A percentile compares a stretch with the other conserved stretches of the same genome.
phyloP scores from a whole-genome alignment of 2,329 filamentous ascomycete species.

The Alternaria conjuncta region DNA sequence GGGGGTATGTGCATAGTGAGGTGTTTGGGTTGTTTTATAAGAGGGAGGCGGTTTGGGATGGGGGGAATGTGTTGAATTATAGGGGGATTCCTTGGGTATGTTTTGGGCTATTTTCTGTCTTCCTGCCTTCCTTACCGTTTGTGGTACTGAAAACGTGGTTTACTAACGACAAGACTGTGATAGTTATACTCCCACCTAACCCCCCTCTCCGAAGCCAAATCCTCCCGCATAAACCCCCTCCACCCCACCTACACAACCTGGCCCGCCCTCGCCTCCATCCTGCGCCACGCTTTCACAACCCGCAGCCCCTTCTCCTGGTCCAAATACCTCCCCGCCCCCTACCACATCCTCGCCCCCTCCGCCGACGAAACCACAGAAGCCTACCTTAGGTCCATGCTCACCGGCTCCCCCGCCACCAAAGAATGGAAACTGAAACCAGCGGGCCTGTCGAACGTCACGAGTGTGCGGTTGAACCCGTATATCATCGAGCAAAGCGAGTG shows the following conservation, averaged over 20 bases:
- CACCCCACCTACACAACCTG: conserved; percentile 30
- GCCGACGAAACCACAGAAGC: conserved; percentile 1
- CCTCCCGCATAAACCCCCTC: conserved; percentile 29
- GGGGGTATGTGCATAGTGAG: conserved; percentile 35
- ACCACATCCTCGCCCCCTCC: conserved; percentile 9
- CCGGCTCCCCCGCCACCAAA: neutral
- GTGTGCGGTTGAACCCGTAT: conserved; percentile 37
- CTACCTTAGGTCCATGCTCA: conserved; percentile 1
- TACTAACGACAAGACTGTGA: too few species aligned
- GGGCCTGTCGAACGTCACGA: conserved; percentile 25
- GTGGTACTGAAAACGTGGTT: neutral
- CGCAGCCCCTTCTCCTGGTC: conserved; percentile 43
- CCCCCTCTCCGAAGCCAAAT: conserved; percentile 30
- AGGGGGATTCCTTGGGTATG: conserved; percentile 48
- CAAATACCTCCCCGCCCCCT: conserved; percentile 20
- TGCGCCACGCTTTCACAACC: conserved; percentile 28
- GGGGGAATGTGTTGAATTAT: conserved; percentile 44
- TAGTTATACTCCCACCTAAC: conserved; percentile 42
- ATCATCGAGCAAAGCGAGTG: conserved; percentile 36
- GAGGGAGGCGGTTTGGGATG: conserved; percentile 42
- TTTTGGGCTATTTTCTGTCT: too few species aligned
- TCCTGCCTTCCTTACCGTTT: too few species aligned
- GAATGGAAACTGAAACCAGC: conserved; percentile 4
- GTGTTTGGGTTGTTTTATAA: conserved; percentile 36
- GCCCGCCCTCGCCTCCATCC: conserved; percentile 27